A percentile compares a stretch with the other conserved stretches of the same genome.
phyloP scores from a whole-genome alignment of 257 asterid genomes.

The Nicotiana noctiflora region DNA sequence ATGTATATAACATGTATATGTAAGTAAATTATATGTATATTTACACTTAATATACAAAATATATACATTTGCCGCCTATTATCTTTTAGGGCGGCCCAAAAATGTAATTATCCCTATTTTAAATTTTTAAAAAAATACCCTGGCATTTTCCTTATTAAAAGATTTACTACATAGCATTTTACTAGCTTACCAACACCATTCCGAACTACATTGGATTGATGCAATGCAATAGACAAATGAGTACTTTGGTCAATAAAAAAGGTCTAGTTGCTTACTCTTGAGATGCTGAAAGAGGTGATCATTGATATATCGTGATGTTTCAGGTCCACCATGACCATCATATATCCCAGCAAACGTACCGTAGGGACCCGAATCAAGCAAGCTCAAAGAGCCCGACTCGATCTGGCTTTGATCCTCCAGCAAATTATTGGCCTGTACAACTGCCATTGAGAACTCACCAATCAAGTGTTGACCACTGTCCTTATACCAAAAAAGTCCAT shows the following conservation, averaged over 20 bases:
- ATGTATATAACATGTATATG: neutral
- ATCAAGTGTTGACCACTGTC: slow-evolving; percentile 38
- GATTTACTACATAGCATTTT: neutral
- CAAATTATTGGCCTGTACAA: slow-evolving; percentile 49
- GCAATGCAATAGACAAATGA: neutral
- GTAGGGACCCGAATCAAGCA: slow-evolving; percentile 39
- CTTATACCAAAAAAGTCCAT: slow-evolving; percentile 48
- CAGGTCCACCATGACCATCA: slow-evolving; percentile 56
- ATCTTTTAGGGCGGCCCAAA: neutral
- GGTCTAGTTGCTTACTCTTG: slow-evolving; percentile 28
- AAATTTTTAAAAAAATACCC: neutral
- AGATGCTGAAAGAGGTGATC: slow-evolving; percentile 40
- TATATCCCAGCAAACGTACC: slow-evolving; percentile 46
- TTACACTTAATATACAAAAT: neutral
- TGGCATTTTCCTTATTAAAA: neutral
- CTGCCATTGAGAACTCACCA: slow-evolving; percentile 52
- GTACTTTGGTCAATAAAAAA: neutral
- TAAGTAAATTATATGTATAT: neutral
- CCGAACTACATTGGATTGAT: neutral
- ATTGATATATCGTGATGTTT: slow-evolving; percentile 40
- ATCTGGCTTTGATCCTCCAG: slow-evolving; percentile 54
- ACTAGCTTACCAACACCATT: neutral
- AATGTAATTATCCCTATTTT: neutral
- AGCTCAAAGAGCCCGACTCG: slow-evolving; percentile 43
- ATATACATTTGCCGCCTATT: neutral